phyloP scores from a whole-genome alignment of 352 stramenopile genomes.

The Pythium apleroticum region DNA sequence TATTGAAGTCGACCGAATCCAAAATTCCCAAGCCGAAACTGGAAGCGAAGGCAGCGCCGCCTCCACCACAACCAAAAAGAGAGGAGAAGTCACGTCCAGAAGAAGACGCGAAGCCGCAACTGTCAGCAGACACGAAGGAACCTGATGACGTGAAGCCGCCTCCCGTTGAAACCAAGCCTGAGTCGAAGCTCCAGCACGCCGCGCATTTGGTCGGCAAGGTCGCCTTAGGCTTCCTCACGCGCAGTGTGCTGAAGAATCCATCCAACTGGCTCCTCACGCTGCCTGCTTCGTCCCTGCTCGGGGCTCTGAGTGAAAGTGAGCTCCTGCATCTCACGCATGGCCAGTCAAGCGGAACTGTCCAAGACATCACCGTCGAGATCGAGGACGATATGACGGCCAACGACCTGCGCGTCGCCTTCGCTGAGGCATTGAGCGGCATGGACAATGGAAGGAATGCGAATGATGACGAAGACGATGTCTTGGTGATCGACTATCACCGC shows the following conservation, averaged over 20 bases:
- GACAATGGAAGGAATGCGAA: not conserved
- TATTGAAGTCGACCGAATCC: conserved; percentile 5
- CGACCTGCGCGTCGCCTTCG: conserved; percentile 46
- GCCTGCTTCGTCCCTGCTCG: conserved; percentile 29
- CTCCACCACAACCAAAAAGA: not conserved
- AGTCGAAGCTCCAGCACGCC: conserved; percentile 35
- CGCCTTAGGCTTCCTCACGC: conserved; percentile 43
- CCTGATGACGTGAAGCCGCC: not conserved
- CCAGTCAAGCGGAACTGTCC: not conserved
- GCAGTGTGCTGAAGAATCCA: conserved; percentile 38
- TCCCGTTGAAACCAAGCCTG: conserved; percentile 6
- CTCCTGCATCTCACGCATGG: conserved; percentile 18
- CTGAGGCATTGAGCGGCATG: conserved; percentile 33
- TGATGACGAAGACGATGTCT: not conserved
- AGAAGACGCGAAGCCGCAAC: conserved; percentile 6
- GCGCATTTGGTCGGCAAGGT: conserved; percentile 53
- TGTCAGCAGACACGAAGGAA: not conserved
- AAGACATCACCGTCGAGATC: conserved; percentile 33
- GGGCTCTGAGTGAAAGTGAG: conserved; percentile 38
- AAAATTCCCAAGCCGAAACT: not conserved
- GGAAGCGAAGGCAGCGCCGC: not conserved
- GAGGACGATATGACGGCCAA: conserved; percentile 61
- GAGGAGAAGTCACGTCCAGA: not conserved
- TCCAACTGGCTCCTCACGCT: conserved; percentile 56
- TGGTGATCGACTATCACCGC: conserved; percentile 37